These are phyloP conservation scores for Erythrophleum ivorense DNA, from an alignment of 331 rosid genomes.

Conservation along the genomic window DNA sequence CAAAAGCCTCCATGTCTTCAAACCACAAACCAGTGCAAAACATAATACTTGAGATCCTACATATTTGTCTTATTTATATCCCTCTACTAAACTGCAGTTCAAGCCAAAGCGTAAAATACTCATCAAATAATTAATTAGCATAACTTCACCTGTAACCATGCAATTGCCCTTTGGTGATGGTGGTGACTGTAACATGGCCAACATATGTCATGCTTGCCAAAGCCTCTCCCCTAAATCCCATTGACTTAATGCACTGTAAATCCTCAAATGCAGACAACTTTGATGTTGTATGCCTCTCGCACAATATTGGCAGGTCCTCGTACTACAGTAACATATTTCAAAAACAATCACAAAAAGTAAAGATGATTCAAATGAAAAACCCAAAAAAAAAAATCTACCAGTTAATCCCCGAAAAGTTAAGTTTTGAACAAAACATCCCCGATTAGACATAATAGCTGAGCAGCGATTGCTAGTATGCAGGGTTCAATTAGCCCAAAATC, in stretches of 20 bases:
- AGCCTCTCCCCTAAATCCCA: constrained; percentile 98
- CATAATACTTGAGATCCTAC: background rate
- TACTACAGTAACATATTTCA: constrained; percentile 39
- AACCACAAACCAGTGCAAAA: constrained; percentile 8
- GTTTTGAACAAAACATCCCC: background rate
- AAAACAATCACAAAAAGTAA: background rate
- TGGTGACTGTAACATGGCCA: constrained; percentile 86
- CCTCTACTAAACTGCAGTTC: background rate
- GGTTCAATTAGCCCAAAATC: background rate
- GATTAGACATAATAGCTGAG: background rate
- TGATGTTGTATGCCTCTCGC: constrained; percentile 93
- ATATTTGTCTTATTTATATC: constrained; percentile 9
- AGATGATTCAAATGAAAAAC: too few species aligned
- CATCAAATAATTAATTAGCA: constrained; percentile 18
- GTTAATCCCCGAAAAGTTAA: background rate
- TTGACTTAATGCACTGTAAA: constrained; percentile 77
- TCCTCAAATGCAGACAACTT: constrained; percentile 85
- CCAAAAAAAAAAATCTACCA: background rate
- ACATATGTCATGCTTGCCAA: constrained; percentile 97
- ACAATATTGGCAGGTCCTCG: constrained; percentile 82
- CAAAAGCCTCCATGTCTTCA: constrained; percentile 8
- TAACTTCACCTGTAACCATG: constrained; percentile 77
- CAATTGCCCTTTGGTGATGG: constrained; percentile 82
- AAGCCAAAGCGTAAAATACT: background rate
- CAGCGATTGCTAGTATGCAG: background rate